These are phyloP conservation scores for Hypoxylon fuscum DNA, from an alignment of 495 filamentous ascomycete genomes.

Conservation along the genomic window DNA sequence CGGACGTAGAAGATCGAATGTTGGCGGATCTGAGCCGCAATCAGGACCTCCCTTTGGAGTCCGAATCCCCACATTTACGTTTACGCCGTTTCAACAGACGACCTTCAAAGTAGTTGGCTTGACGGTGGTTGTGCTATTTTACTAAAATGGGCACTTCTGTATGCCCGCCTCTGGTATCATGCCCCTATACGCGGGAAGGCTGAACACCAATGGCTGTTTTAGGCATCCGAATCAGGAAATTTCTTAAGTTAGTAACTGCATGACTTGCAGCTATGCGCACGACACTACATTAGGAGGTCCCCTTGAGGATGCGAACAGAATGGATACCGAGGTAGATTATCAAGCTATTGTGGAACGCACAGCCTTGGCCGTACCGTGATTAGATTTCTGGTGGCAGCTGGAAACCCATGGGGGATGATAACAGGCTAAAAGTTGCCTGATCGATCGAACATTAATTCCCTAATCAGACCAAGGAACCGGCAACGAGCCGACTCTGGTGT, in stretches of 20 bases:
- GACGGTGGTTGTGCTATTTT: not conserved
- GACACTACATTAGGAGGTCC: constrained; percentile 6
- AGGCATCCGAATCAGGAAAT: constrained; percentile 1
- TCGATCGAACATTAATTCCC: constrained; percentile 23
- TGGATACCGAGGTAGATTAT: constrained; percentile 14
- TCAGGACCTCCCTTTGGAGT: not conserved
- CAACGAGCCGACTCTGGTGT: constrained; percentile 2
- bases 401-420: constrained; percentile 29
- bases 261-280: not conserved
- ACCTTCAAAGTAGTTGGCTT: not conserved
- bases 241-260: not conserved
- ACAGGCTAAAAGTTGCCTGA: constrained; percentile 14
- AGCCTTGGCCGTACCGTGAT: not conserved
- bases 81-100: not conserved
- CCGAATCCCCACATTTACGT: constrained; percentile 8
- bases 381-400: constrained; percentile 3
- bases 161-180: not conserved
- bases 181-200: not conserved
- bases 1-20: constrained; percentile 1
- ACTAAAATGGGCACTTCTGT: constrained; percentile 1
- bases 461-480: constrained; percentile 12
- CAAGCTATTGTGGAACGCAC: constrained; percentile 11
- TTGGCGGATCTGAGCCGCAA: constrained; percentile 22
- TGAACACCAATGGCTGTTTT: constrained; percentile 2
- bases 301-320: not conserved